A percentile compares a stretch with the other conserved stretches of the same genome.
These are phyloP conservation scores for Ascomycota sp. DNA, from an alignment of 2,329 filamentous ascomycete genomes.

Conservation along the genomic window DNA sequence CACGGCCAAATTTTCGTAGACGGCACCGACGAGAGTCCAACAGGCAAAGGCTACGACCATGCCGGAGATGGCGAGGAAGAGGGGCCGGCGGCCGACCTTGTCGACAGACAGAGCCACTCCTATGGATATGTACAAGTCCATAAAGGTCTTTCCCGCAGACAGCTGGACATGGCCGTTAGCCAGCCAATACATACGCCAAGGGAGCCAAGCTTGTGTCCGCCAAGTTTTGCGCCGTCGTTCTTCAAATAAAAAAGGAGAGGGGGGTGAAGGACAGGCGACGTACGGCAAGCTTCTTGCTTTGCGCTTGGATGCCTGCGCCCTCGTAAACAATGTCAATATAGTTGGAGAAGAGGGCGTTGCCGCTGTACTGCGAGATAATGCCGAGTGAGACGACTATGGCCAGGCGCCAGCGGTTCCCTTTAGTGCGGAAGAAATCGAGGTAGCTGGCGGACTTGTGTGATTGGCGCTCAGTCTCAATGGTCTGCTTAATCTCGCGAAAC, in stretches of 20 bases:
- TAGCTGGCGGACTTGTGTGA: slow-evolving; percentile 29
- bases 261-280: slow-evolving; percentile 3
- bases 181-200: slow-evolving; percentile 1
- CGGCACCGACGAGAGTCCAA: slow-evolving; percentile 31
- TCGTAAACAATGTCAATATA: slow-evolving; percentile 43
- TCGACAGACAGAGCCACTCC: slow-evolving; percentile 29
- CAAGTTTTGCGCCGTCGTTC: no score
- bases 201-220: no score
- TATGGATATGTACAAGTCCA: slow-evolving; percentile 36
- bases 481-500: slow-evolving; percentile 44
- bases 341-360: slow-evolving; percentile 47
- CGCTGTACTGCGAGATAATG: slow-evolving; percentile 47
- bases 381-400: slow-evolving; percentile 41
- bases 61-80: slow-evolving; percentile 28
- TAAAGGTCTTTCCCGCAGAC: slow-evolving; percentile 35
- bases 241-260: no score
- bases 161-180: slow-evolving; percentile 6
- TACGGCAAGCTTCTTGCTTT: slow-evolving; percentile 34
- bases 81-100: slow-evolving; percentile 27
- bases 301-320: slow-evolving; percentile 35
- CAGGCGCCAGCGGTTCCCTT: slow-evolving; percentile 43
- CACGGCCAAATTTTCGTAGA: slow-evolving; percentile 24
- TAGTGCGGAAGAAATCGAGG: slow-evolving; percentile 38
- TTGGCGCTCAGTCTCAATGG: slow-evolving; percentile 35
- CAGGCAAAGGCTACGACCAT: slow-evolving; percentile 26